Evolutionary conservation across 768 basidiomycete species (phyloP).

Genomic region (Scleroderma bovista): DNA sequence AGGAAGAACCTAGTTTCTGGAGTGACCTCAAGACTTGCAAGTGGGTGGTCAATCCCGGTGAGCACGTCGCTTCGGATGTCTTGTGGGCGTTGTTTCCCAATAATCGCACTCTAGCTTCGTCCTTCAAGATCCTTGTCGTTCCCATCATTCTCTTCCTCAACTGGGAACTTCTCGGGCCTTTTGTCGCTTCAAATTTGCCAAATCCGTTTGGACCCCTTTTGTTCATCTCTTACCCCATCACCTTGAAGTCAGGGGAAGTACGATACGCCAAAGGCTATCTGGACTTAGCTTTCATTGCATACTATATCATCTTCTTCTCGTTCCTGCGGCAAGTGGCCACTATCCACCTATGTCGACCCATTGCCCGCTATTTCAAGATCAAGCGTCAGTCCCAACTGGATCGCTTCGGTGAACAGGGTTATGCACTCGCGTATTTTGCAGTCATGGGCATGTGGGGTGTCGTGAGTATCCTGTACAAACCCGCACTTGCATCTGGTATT

Average conservation of each 20-base stretch:
- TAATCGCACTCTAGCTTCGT: slow-evolving; percentile 38
- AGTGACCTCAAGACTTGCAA: slow-evolving; percentile 45
- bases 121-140: slow-evolving; percentile 60
- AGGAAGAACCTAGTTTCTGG: slow-evolving; percentile 36
- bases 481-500: neutral
- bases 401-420: slow-evolving; percentile 88
- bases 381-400: slow-evolving; percentile 60
- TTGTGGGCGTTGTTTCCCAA: neutral
- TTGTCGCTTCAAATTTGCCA: slow-evolving; percentile 38
- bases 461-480: slow-evolving; percentile 39
- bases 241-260: slow-evolving; percentile 46
- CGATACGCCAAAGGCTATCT: slow-evolving; percentile 67
- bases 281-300: slow-evolving; percentile 76
- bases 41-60: slow-evolving; percentile 77
- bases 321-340: slow-evolving; percentile 76
- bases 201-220: slow-evolving; percentile 78
- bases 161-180: slow-evolving; percentile 53
- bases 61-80: slow-evolving; percentile 9
- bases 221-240: slow-evolving; percentile 62
- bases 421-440: slow-evolving; percentile 78
- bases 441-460: slow-evolving; percentile 70
- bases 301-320: slow-evolving; percentile 85
- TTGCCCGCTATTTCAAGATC: slow-evolving; percentile 71
- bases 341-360: slow-evolving; percentile 54
- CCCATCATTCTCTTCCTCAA: slow-evolving; percentile 58